Base-by-base conservation (phyloP, 1,284 basidiomycete species). In the Papiliotrema fonsecae region DNA sequence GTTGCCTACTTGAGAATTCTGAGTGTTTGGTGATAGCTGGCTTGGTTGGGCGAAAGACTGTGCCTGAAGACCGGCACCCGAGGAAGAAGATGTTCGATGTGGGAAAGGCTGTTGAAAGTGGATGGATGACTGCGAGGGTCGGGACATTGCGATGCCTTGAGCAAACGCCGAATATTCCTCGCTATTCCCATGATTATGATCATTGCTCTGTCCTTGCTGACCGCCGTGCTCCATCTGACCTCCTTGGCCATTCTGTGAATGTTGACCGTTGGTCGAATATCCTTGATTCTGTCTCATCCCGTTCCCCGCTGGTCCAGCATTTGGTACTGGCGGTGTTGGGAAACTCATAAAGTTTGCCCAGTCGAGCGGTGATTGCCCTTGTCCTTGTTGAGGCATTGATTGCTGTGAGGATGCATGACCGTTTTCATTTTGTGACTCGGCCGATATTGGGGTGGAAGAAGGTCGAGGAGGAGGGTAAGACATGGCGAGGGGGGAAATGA, bases 291-390 rank as follows among this genome's bases (percentile, higher is more conserved):
- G 21, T 26, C 49, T 42, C 42, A 52, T 49, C 21, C 54, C 55
- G 25, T 56, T 57, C 11, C 43, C 32, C 7, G 50, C 51, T 7
- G 52, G 39, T 3, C 42, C 57, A 50, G 25, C 45, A 22, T 34
- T 49, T 34, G 45, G 49, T 13, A 58, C 60, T 5, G 59, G 62
- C 7, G 68, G 63, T 2, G 68, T 64, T 11, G 61, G 58, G 40
- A 68, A 67, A 21, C 63, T 63, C 45, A 70, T 58, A 42, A 59
- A 70, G 36, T 57, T 62, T 7, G 61, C 49, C 57, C 67, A 60
- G 47, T 70, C 68, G 11, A 70, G 51, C 7, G 67, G 65, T 22
- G 60, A 62, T 21, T 50, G 46, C 13, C 38, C 36, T 28, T n/a
- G 36, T 14, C 44, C 36, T 28, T 4, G 10, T 28, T 18, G 34